Conservation (phyloP, 768 basidiomycete genomes). For the Galerina marginata region DNA sequence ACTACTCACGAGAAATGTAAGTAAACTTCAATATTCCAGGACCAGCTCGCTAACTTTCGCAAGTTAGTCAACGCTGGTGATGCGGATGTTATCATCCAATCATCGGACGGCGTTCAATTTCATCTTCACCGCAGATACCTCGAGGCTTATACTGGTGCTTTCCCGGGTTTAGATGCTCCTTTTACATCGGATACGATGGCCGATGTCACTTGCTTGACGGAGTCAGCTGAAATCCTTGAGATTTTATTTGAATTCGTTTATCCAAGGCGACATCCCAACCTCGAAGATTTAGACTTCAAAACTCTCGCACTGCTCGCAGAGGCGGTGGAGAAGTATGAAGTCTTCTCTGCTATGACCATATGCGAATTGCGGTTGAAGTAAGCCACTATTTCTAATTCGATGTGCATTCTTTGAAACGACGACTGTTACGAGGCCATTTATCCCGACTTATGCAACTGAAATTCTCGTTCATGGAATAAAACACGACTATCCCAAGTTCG, state of each 20-base stretch:
- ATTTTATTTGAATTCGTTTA: constrained; percentile 32
- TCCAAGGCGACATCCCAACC: constrained; percentile 25
- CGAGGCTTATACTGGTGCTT: constrained; percentile 23
- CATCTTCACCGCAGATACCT: constrained; percentile 28
- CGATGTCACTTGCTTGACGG: constrained; percentile 26
- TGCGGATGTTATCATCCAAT: constrained; percentile 28
- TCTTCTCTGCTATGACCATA: background rate
- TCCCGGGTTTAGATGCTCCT: constrained; percentile 21
- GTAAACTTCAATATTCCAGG: too few species aligned
- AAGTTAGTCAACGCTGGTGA: background rate
- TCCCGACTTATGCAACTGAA: background rate
- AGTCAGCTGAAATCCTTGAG: constrained; percentile 26
- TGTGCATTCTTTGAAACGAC: too few species aligned
- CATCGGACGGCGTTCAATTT: constrained; percentile 26
- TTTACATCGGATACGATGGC: constrained; percentile 13
- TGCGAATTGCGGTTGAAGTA: background rate
- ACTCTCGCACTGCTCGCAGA: background rate
- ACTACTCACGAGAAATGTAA: too few species aligned
- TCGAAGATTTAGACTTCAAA: constrained; percentile 13
- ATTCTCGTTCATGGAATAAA: background rate
- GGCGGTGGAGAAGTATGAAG: constrained; percentile 7
- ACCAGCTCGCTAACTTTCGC: too few species aligned
- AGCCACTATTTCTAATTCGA: background rate
- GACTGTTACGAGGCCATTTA: background rate
- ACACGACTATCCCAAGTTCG: constrained; percentile 2